These are phyloP conservation scores for Colletotrichum euphorbiae DNA, from an alignment of 2,329 filamentous ascomycete species.

Conservation along the genomic window DNA sequence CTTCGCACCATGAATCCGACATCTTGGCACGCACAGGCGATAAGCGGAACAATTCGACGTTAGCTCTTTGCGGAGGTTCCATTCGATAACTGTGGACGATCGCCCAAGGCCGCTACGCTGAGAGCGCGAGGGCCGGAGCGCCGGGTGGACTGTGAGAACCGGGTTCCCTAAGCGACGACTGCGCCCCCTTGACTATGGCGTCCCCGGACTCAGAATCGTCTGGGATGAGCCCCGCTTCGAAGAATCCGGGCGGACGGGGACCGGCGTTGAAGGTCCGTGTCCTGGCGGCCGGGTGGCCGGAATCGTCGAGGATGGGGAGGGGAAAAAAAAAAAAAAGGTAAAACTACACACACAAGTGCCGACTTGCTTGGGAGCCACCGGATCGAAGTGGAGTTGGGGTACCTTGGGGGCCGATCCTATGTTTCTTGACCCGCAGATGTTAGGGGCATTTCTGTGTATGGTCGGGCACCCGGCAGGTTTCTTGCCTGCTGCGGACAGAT, in stretches of 20 bases:
- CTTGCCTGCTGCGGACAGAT: background rate
- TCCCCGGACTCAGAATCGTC: no score
- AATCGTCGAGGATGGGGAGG: background rate
- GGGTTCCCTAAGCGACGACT: background rate
- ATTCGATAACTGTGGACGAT: background rate
- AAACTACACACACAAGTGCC: background rate
- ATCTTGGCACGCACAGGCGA: background rate
- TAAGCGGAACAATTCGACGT: background rate
- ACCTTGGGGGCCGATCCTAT: slow-evolving; percentile 16
- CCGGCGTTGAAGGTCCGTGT: background rate
- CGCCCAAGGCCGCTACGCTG: background rate
- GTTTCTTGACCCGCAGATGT: background rate
- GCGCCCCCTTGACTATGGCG: slow-evolving; percentile 1
- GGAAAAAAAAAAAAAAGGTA: no score
- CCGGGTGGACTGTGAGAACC: background rate
- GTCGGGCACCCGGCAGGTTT: background rate
- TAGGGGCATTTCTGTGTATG: background rate
- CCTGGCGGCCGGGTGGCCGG: background rate
- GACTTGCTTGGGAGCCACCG: background rate
- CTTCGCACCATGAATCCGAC: no score
- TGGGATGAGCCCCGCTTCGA: background rate
- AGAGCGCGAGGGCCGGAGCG: background rate
- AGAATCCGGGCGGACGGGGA: background rate
- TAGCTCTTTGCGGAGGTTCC: background rate
- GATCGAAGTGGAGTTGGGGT: background rate